These are phyloP conservation scores for Thelonectria rubi DNA, from an alignment of 2,329 filamentous ascomycete species.

Conservation along the genomic window DNA sequence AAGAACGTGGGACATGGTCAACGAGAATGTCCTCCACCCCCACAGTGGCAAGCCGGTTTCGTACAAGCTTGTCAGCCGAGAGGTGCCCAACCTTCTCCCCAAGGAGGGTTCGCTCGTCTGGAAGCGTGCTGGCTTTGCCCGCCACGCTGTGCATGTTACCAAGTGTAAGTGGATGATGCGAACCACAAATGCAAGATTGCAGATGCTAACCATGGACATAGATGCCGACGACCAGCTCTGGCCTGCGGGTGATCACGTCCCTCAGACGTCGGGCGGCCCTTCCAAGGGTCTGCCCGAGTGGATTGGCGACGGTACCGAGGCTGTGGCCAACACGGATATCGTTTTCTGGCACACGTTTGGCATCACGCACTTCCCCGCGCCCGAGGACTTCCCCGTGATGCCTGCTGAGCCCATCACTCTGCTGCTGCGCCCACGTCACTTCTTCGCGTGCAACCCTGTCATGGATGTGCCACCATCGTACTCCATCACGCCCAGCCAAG, in stretches of 20 bases:
- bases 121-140: conserved; percentile 88
- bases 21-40: conserved; percentile 84
- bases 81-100: conserved; percentile 80
- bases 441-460: conserved; percentile 82
- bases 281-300: conserved; percentile 77
- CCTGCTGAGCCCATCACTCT: conserved; percentile 86
- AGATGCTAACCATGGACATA: conserved; percentile 43
- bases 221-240: conserved; percentile 84
- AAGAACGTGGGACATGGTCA: conserved; percentile 90
- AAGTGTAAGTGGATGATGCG: conserved; percentile 69
- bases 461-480: conserved; percentile 77
- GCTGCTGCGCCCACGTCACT: conserved; percentile 80
- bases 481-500: conserved; percentile 44
- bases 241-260: conserved; percentile 86
- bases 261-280: conserved; percentile 84
- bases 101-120: conserved; percentile 85
- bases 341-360: conserved; percentile 97
- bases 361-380: conserved; percentile 86
- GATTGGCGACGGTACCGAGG: conserved; percentile 75
- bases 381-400: conserved; percentile 95
- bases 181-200: no score
- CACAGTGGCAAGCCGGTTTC: conserved; percentile 84
- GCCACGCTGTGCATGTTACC: conserved; percentile 88
- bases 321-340: conserved; percentile 82
- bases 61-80: conserved; percentile 90